Evolutionary conservation across 2,329 filamentous ascomycete species (phyloP).

Genomic region (Ceratocystis alfenasii): DNA sequence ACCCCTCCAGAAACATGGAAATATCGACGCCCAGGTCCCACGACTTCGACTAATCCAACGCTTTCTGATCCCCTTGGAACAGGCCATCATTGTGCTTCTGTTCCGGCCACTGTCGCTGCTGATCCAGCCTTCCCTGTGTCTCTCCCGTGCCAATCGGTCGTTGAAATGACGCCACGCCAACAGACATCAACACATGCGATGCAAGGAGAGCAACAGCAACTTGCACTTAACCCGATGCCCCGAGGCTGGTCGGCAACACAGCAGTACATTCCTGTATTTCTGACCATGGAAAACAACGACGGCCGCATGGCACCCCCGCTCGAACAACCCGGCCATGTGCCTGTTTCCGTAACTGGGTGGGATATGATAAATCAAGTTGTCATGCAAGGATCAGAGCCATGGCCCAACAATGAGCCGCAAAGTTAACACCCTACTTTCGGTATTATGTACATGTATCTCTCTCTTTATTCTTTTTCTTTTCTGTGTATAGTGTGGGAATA

Average conservation of each 20-base stretch:
- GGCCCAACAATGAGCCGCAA: slow-evolving; percentile 1
- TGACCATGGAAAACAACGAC: not conserved
- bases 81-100: not conserved
- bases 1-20: slow-evolving; percentile 18
- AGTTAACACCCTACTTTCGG: not conserved
- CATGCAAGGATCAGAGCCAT: not conserved
- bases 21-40: not conserved
- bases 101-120: not conserved
- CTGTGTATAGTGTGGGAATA: no score
- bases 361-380: slow-evolving; percentile 5
- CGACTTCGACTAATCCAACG: not conserved
- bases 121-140: slow-evolving; percentile 15
- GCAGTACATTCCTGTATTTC: slow-evolving; percentile 13
- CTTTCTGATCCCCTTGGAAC: slow-evolving; percentile 4
- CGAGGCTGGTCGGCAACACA: slow-evolving; percentile 7
- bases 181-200: not conserved
- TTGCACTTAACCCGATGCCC: not conserved
- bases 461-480: not conserved
- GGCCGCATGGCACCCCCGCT: not conserved
- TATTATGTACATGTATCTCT: not conserved
- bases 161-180: slow-evolving; percentile 2
- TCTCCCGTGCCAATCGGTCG: slow-evolving; percentile 11
- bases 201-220: not conserved
- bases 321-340: not conserved
- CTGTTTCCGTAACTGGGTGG: not conserved